phyloP scores from a whole-genome alignment of 768 basidiomycete genomes.

The Agaricus subrufescens region DNA sequence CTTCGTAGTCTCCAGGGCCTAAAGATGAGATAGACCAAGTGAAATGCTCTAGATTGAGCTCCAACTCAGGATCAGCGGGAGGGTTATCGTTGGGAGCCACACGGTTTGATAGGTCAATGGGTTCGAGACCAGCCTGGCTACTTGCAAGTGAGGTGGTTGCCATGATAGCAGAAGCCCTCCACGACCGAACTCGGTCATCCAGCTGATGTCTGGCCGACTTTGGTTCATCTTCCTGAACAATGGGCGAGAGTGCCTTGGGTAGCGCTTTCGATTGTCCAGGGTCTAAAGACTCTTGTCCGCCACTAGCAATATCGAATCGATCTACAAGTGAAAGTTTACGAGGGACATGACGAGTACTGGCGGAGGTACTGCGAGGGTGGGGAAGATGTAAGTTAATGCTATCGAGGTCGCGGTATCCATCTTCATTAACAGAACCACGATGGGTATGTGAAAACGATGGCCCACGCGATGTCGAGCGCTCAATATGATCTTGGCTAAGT shows the following conservation, averaged over 20 bases:
- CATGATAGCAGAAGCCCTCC: conserved; percentile 56
- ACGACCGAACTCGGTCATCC: conserved; percentile 55
- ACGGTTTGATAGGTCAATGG: conserved; percentile 45
- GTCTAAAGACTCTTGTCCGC: conserved; percentile 9
- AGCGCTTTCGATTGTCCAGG: conserved; percentile 10
- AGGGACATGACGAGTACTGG: conserved; percentile 47
- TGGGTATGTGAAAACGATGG: conserved; percentile 43
- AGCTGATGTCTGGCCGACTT: conserved; percentile 47
- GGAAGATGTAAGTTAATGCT: conserved; percentile 26
- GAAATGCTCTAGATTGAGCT: conserved; percentile 61
- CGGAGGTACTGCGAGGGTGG: conserved; percentile 24
- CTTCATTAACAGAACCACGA: conserved; percentile 40
- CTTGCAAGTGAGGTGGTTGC: conserved; percentile 44
- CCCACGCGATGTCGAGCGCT: conserved; percentile 29
- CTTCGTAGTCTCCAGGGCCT: conserved; percentile 52
- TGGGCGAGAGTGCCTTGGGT: conserved; percentile 47
- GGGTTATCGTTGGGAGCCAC: conserved; percentile 22
- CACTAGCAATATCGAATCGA: conserved; percentile 44
- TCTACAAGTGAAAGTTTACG: conserved; percentile 68
- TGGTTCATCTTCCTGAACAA: conserved; percentile 59
- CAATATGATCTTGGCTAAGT: conserved; percentile 37
- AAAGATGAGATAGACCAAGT: conserved; percentile 65
- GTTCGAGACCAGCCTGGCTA: conserved; percentile 47
- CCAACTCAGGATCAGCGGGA: conserved; percentile 21
- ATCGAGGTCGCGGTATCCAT: conserved; percentile 32